These are phyloP conservation scores for Gossypium lobatum DNA, from an alignment of 441 rosid genomes.

Conservation along the genomic window DNA sequence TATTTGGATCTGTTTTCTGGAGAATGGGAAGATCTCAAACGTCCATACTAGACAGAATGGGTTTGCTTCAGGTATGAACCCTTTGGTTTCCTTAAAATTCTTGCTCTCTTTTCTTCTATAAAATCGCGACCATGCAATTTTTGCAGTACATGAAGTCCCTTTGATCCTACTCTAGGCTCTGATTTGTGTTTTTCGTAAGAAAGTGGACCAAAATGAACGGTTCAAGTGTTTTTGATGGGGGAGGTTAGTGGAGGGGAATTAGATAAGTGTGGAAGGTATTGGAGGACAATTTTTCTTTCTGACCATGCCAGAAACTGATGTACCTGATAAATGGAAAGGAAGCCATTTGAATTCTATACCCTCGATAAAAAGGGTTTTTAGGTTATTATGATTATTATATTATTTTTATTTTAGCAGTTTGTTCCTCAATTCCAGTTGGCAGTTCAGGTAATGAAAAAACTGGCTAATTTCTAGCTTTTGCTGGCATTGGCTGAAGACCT, in stretches of 20 bases:
- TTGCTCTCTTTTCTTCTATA: neutral
- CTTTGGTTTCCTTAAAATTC: slow-evolving; percentile 14
- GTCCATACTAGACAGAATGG: slow-evolving; percentile 94
- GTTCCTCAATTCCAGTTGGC: neutral
- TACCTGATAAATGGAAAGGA: neutral
- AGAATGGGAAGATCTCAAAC: slow-evolving; percentile 94
- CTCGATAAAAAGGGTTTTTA: neutral
- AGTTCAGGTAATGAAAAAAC: neutral
- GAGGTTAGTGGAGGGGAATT: neutral
- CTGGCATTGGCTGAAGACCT: neutral
- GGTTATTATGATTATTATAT: neutral
- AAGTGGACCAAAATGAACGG: neutral
- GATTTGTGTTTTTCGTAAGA: neutral
- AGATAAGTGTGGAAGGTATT: neutral
- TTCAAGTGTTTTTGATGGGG: neutral
- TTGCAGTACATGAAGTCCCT: neutral
- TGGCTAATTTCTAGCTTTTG: neutral
- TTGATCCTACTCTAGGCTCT: slow-evolving; percentile 3
- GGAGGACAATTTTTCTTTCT: neutral
- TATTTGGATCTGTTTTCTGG: slow-evolving; percentile 98
- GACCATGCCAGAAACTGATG: neutral
- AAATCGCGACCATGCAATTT: neutral
- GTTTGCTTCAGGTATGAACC: slow-evolving; percentile 77
- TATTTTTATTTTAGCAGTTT: neutral
- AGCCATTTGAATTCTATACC: neutral